These are phyloP conservation scores for Scutellaria barbata DNA, from an alignment of 257 asterid species.

Conservation along the genomic window DNA sequence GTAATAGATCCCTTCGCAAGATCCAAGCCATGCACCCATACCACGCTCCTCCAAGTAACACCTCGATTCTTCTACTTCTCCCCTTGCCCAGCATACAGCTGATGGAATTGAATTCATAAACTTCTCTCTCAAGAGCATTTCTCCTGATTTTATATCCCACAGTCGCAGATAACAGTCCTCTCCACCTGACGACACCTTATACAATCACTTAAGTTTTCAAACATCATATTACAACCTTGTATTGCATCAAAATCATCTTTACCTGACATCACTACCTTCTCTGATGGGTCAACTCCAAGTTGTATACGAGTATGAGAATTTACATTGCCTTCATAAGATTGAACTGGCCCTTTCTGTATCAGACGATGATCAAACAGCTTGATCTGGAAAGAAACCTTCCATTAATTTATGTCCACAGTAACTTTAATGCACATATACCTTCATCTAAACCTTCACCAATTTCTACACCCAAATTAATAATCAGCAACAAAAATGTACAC, in stretches of 20 bases:
- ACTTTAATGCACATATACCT: slow-evolving; percentile 2
- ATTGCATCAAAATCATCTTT: slow-evolving; percentile 26
- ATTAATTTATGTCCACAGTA: background rate
- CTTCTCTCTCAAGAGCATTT: slow-evolving; percentile 66
- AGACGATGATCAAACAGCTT: slow-evolving; percentile 86
- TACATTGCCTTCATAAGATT: slow-evolving; percentile 76
- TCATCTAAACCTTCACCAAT: background rate
- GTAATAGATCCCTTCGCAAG: slow-evolving; percentile 66
- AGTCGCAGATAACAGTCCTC: slow-evolving; percentile 82
- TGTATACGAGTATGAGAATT: slow-evolving; percentile 80
- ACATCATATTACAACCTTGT: background rate
- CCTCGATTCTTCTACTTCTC: slow-evolving; percentile 39
- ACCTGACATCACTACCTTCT: slow-evolving; percentile 82
- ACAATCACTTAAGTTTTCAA: slow-evolving; percentile 23
- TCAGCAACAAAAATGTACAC: slow-evolving; percentile 19
- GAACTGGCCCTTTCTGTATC: slow-evolving; percentile 72
- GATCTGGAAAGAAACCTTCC: slow-evolving; percentile 51
- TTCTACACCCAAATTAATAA: background rate
- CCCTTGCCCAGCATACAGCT: slow-evolving; percentile 80
- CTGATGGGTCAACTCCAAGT: slow-evolving; percentile 89
- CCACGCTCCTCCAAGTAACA: slow-evolving; percentile 45
- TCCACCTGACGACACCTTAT: slow-evolving; percentile 60
- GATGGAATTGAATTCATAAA: slow-evolving; percentile 69
- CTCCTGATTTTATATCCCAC: slow-evolving; percentile 88
- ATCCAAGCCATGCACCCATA: slow-evolving; percentile 69